phyloP scores from a whole-genome alignment of 345 rosid species.

The Chamaenerion angustifolium region DNA sequence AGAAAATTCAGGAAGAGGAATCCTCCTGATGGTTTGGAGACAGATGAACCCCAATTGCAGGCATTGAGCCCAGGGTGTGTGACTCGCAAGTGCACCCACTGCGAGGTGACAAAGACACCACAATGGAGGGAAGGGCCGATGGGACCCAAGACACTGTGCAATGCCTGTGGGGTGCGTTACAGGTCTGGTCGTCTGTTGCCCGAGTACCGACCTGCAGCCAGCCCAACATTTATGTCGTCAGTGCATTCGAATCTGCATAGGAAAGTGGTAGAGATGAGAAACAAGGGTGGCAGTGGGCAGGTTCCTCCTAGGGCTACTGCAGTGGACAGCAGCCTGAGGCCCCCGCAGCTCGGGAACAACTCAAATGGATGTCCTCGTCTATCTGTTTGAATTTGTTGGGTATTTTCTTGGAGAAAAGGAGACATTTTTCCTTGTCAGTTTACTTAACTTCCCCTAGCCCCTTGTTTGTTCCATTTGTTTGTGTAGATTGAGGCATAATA shows the following conservation, averaged over 20 bases:
- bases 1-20: slow-evolving; percentile 27
- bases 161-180: slow-evolving; percentile 82
- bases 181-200: slow-evolving; percentile 77
- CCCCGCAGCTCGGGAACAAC: no score
- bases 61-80: neutral
- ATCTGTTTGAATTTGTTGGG: slow-evolving; percentile 15
- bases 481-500: neutral
- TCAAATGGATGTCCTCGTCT: slow-evolving; percentile 10
- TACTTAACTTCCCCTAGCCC: no score
- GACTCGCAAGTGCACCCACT: slow-evolving; percentile 50
- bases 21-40: slow-evolving; percentile 9
- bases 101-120: slow-evolving; percentile 63
- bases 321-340: neutral
- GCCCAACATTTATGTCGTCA: slow-evolving; percentile 55
- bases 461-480: neutral
- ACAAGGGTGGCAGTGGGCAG: slow-evolving; percentile 13
- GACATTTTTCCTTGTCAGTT: no score
- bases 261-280: slow-evolving; percentile 76
- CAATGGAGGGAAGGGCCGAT: slow-evolving; percentile 91
- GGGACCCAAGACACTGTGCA: slow-evolving; percentile 86
- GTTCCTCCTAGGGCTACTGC: neutral
- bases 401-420: neutral
- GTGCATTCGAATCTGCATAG: slow-evolving; percentile 66
- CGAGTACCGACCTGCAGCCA: slow-evolving; percentile 78
- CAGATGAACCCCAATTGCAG: slow-evolving; percentile 3